phyloP scores from a whole-genome alignment of 2,329 filamentous ascomycete species.

The Arachnomyces sp. region DNA sequence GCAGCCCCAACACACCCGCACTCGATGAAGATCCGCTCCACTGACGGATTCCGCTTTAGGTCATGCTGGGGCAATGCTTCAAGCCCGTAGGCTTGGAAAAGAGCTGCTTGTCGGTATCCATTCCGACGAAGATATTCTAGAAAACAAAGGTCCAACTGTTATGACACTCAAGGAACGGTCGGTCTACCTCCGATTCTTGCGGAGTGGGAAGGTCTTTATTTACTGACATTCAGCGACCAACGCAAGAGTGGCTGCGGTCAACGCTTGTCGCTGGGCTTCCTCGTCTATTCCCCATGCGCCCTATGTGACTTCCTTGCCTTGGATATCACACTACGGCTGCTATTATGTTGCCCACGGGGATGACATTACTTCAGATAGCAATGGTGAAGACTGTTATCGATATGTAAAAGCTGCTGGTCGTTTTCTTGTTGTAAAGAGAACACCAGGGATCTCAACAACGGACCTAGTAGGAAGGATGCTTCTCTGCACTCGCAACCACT shows the following conservation, averaged over 20 bases:
- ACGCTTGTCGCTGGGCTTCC: slow-evolving; percentile 93
- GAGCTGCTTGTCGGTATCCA: slow-evolving; percentile 90
- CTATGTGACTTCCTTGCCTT: slow-evolving; percentile 87
- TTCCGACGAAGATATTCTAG: slow-evolving; percentile 88
- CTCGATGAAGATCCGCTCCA: slow-evolving; percentile 5
- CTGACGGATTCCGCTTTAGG: slow-evolving; percentile 43
- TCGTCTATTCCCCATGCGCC: slow-evolving; percentile 75
- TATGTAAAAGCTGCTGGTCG: slow-evolving; percentile 90
- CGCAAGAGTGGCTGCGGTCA: slow-evolving; percentile 70
- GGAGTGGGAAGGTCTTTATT: slow-evolving; percentile 1
- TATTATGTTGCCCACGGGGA: slow-evolving; percentile 94
- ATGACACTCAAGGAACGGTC: slow-evolving; percentile 87
- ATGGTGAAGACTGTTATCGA: slow-evolving; percentile 92
- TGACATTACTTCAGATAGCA: slow-evolving; percentile 91
- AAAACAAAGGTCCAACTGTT: slow-evolving; percentile 96
- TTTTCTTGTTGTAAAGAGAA: slow-evolving; percentile 95
- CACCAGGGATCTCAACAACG: slow-evolving; percentile 92
- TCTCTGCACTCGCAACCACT: slow-evolving; percentile 88
- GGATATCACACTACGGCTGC: slow-evolving; percentile 94
- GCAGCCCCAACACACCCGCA: not conserved
- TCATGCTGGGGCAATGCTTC: slow-evolving; percentile 93
- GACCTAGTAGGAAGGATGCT: slow-evolving; percentile 98
- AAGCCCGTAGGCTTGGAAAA: slow-evolving; percentile 82
- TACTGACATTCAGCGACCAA: slow-evolving; percentile 6
- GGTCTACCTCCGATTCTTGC: slow-evolving; percentile 15